phyloP scores from a whole-genome alignment of 1,284 basidiomycete species.

The Pascua guehoae region DNA sequence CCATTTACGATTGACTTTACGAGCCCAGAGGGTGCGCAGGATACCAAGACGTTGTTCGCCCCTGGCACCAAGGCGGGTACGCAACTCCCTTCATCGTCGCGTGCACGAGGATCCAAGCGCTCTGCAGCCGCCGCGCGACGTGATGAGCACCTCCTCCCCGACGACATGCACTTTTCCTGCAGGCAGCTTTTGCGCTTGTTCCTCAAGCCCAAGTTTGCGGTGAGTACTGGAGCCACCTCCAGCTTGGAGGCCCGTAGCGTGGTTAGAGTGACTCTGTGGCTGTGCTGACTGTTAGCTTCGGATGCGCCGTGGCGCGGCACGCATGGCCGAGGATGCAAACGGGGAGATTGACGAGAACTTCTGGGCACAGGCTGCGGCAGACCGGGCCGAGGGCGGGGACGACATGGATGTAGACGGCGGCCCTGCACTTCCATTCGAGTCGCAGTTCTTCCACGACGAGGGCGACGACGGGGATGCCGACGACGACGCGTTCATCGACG shows the following conservation, averaged over 20 bases:
- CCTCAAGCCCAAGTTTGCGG: constrained; percentile 90
- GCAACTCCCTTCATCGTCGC: constrained; percentile 56
- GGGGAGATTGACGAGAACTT: constrained; percentile 89
- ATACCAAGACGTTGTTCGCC: constrained; percentile 73
- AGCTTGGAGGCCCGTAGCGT: too few species aligned
- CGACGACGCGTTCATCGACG: constrained; percentile 62
- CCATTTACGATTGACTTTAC: constrained; percentile 86
- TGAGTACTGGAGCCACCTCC: constrained; percentile 48
- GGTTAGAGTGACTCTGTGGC: too few species aligned
- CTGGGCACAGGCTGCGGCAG: constrained; percentile 88
- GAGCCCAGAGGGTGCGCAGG: constrained; percentile 50
- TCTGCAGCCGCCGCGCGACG: constrained; percentile 48
- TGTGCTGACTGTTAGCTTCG: constrained; percentile 58
- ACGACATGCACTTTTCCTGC: constrained; percentile 96
- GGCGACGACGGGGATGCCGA: constrained; percentile 79
- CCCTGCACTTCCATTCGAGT: constrained; percentile 72
- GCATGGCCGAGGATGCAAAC: constrained; percentile 52
- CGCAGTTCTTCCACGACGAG: constrained; percentile 96
- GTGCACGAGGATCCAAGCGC: constrained; percentile 53
- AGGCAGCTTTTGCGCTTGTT: constrained; percentile 85
- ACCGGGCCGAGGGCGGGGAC: constrained; percentile 58
- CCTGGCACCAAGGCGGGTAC: constrained; percentile 64
- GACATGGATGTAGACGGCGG: constrained; percentile 60
- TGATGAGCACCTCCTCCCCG: constrained; percentile 78
- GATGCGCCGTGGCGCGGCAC: constrained; percentile 60